Percentiles rank a stretch among this genome's conserved stretches.
These are phyloP conservation scores for Coemansia sp. DNA, from an alignment of 192 early-diverging fungal species.

Conservation along the genomic window DNA sequence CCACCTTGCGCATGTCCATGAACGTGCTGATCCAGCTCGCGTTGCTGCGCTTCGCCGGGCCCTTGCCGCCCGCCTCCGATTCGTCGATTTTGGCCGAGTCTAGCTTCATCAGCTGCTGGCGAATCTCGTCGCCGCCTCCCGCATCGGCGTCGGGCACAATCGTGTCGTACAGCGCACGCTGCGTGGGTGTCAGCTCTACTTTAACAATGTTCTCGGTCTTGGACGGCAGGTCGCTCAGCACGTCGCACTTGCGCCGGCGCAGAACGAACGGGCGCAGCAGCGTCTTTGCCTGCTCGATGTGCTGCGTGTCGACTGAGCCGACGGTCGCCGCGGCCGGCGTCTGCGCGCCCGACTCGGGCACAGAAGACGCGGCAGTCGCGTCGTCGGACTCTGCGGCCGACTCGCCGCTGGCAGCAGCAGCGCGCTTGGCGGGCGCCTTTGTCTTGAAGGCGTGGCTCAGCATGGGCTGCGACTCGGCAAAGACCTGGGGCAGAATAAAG, in stretches of 20 bases:
- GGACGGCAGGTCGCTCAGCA: slow-evolving; percentile 62
- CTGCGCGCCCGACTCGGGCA: slow-evolving; percentile 30
- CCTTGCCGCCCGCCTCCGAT: not conserved
- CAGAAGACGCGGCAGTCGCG: slow-evolving; percentile 15
- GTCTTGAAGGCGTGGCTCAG: slow-evolving; percentile 48
- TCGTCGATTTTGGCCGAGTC: slow-evolving; percentile 19
- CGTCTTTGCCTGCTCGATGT: slow-evolving; percentile 73
- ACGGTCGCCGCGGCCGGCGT: slow-evolving; percentile 19
- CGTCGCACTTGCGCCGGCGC: slow-evolving; percentile 73
- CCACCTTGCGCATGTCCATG: slow-evolving; percentile 83
- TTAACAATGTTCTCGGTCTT: slow-evolving; percentile 58
- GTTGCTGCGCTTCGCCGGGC: not conserved
- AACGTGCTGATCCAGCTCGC: slow-evolving; percentile 57
- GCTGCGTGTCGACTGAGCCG: slow-evolving; percentile 51
- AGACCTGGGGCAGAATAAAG: slow-evolving; percentile 83
- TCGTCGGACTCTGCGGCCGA: slow-evolving; percentile 34
- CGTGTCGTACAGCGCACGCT: slow-evolving; percentile 57
- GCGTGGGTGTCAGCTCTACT: slow-evolving; percentile 52
- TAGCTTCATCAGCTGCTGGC: slow-evolving; percentile 17
- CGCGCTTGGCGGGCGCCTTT: slow-evolving; percentile 14
- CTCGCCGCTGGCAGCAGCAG: no score
- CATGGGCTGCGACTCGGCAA: slow-evolving; percentile 54
- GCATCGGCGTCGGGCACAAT: slow-evolving; percentile 32
- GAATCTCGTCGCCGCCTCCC: slow-evolving; percentile 9
- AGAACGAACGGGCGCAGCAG: slow-evolving; percentile 90